Conservation (phyloP, 2,329 filamentous ascomycete genomes). For the Hypoxylon sp. region DNA sequence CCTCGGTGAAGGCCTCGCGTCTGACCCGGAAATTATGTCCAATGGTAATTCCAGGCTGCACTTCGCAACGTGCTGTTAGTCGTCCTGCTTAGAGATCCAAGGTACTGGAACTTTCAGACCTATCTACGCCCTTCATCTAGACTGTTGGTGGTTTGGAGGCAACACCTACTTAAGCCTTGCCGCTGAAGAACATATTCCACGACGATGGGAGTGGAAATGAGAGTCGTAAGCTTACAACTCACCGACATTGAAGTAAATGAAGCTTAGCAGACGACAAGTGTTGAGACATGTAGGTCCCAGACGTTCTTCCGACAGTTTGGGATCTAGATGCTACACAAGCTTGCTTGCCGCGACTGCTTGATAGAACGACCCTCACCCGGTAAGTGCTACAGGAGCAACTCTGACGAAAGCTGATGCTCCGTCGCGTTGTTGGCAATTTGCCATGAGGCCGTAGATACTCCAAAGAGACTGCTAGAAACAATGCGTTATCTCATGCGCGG, state of each 20-base stretch:
- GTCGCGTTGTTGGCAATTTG: slow-evolving; percentile 40
- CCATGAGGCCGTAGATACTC: slow-evolving; percentile 27
- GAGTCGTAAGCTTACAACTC: slow-evolving; percentile 41
- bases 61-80: slow-evolving; percentile 51
- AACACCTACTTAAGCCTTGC: slow-evolving; percentile 26
- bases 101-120: slow-evolving; percentile 38
- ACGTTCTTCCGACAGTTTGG: slow-evolving; percentile 41
- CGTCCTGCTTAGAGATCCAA: slow-evolving; percentile 36
- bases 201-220: slow-evolving; percentile 44
- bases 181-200: slow-evolving; percentile 41
- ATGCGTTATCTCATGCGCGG: slow-evolving; percentile 40
- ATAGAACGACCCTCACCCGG: slow-evolving; percentile 40
- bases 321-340: slow-evolving; percentile 44
- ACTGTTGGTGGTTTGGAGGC: slow-evolving; percentile 33
- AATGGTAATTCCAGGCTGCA: slow-evolving; percentile 50
- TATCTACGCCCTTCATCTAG: slow-evolving; percentile 22
- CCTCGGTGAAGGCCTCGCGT: slow-evolving; percentile 47
- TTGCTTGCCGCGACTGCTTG: slow-evolving; percentile 42
- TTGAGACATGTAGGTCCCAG: slow-evolving; percentile 37
- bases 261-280: slow-evolving; percentile 37
- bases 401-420: slow-evolving; percentile 27
- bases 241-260: slow-evolving; percentile 27
- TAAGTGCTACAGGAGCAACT: slow-evolving; percentile 36
- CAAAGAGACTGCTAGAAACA: slow-evolving; percentile 29
- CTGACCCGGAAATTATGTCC: slow-evolving; percentile 54